Percentiles rank a stretch among this genome's conserved stretches.
phyloP scores from a whole-genome alignment of 257 asterid genomes.

The Osmanthus fragrans region DNA sequence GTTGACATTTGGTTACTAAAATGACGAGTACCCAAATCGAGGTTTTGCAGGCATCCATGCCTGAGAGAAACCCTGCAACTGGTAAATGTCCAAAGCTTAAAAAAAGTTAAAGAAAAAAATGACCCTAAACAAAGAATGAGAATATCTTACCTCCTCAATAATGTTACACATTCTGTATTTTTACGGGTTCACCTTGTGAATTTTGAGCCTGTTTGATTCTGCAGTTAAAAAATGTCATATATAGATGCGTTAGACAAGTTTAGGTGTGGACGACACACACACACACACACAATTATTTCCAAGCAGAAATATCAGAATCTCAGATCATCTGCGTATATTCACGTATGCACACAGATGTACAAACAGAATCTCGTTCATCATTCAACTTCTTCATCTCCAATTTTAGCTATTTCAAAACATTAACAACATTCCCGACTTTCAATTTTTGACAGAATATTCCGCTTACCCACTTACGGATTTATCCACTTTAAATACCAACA shows the following conservation, averaged over 20 bases:
- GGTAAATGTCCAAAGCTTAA: neutral
- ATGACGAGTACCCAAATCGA: conserved; percentile 1
- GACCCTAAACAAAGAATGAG: neutral
- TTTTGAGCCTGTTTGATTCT: conserved; percentile 36
- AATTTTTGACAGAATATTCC: too few species aligned
- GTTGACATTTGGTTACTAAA: neutral
- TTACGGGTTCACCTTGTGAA: conserved; percentile 35
- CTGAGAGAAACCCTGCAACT: neutral
- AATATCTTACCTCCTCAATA: conserved; percentile 28
- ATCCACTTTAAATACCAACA: too few species aligned
- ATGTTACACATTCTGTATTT: conserved; percentile 39
- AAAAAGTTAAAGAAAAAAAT: conserved; percentile 1
- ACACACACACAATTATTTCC: too few species aligned
- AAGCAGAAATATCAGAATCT: neutral
- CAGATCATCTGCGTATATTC: neutral
- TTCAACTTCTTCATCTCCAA: too few species aligned
- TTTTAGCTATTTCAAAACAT: too few species aligned
- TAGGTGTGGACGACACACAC: too few species aligned
- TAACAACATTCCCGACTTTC: too few species aligned
- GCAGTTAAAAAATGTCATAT: conserved; percentile 12
- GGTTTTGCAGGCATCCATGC: conserved; percentile 15
- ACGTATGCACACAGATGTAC: too few species aligned
- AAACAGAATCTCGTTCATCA: too few species aligned
- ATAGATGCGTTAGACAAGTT: too few species aligned
- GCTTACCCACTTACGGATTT: too few species aligned